phyloP scores from a whole-genome alignment of 495 filamentous ascomycete species.

The Penicillium coprophilum region DNA sequence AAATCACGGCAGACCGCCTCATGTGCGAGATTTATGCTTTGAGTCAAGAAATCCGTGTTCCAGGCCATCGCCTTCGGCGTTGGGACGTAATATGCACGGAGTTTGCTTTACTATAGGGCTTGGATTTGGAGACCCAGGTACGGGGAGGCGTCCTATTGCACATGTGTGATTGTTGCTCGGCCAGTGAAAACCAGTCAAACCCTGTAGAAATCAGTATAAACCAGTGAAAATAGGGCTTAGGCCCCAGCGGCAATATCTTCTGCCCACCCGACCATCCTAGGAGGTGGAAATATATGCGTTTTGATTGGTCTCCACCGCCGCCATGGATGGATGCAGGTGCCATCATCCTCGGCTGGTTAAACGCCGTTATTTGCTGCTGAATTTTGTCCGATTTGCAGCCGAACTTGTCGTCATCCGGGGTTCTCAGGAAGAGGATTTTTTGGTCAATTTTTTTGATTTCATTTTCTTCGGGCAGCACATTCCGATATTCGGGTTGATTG shows the following conservation, averaged over 20 bases:
- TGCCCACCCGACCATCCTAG: conserved; percentile 30
- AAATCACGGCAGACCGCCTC: conserved; percentile 3
- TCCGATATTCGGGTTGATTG: conserved; percentile 19
- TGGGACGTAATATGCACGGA: conserved; percentile 13
- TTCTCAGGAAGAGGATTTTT: neutral
- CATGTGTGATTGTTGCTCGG: conserved; percentile 8
- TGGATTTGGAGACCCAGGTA: conserved; percentile 9
- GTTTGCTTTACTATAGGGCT: neutral
- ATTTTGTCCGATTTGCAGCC: conserved; percentile 24
- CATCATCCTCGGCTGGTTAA: conserved; percentile 37
- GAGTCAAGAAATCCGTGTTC: neutral
- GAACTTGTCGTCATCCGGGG: conserved; percentile 31
- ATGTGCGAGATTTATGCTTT: neutral
- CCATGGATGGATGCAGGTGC: conserved; percentile 21
- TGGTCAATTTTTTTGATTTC: neutral
- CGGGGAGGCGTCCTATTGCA: conserved; percentile 19
- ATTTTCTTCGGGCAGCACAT: conserved; percentile 1
- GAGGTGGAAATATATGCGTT: conserved; percentile 19
- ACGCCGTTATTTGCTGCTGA: conserved; percentile 33
- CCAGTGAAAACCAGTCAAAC: conserved; percentile 18
- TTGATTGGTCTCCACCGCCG: conserved; percentile 38
- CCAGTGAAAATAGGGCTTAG: conserved; percentile 14
- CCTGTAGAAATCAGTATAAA: too few species aligned
- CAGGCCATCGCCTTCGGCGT: neutral
- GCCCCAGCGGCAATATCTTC: conserved; percentile 42